phyloP scores from a whole-genome alignment of 306 rosid genomes.

The Albizia julibrissin region DNA sequence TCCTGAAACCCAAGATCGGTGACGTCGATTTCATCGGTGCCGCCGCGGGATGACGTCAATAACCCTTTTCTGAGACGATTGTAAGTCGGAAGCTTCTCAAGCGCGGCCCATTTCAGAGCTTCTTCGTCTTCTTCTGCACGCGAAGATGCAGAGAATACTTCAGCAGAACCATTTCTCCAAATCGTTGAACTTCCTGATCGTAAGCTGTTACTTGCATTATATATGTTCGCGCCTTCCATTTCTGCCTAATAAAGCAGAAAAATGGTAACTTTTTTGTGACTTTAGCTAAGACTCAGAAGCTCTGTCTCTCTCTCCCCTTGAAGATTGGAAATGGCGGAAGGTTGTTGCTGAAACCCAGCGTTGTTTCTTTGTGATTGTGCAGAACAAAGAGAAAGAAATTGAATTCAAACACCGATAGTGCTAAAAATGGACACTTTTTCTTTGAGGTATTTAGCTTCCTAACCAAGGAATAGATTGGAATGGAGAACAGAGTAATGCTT shows the following conservation, averaged over 20 bases:
- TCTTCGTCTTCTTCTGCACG: constrained; percentile 57
- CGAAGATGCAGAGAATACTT: constrained; percentile 47
- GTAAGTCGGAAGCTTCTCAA: constrained; percentile 77
- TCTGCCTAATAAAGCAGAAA: not conserved
- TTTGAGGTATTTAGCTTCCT: not conserved
- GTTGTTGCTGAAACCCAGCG: not conserved
- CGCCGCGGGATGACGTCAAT: constrained; percentile 48
- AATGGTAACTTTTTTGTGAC: not conserved
- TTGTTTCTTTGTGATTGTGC: not conserved
- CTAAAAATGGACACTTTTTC: not conserved
- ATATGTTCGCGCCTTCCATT: constrained; percentile 52
- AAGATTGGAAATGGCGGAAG: not conserved
- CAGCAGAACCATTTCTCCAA: constrained; percentile 49
- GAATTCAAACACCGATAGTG: not conserved
- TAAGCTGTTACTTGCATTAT: constrained; percentile 40
- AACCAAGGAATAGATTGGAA: not conserved
- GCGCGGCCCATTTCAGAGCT: constrained; percentile 73
- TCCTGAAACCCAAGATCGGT: constrained; percentile 49
- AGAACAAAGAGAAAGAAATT: not conserved
- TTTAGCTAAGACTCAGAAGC: constrained; percentile 5
- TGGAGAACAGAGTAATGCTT: not conserved
- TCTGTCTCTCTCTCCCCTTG: not conserved
- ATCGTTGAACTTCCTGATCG: constrained; percentile 30
- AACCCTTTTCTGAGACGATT: constrained; percentile 71
- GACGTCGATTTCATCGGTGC: constrained; percentile 52